A percentile compares a stretch with the other conserved stretches of the same genome.
Conservation (phyloP, 129 eudicot species). For the Saposhnikovia divaricata region DNA sequence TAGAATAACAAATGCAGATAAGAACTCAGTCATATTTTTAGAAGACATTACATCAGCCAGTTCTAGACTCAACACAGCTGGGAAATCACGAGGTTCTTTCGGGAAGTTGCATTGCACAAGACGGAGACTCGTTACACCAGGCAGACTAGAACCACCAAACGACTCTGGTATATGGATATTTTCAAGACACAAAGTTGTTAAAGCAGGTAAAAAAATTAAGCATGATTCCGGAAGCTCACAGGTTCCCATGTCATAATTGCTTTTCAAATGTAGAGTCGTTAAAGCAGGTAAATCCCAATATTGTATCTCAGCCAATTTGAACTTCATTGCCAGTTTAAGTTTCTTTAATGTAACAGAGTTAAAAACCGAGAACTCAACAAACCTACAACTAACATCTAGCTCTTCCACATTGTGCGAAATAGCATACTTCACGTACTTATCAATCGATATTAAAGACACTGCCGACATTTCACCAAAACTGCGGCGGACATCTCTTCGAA, state of each 20-base stretch:
- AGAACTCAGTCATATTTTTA: background rate
- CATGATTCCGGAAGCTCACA: background rate
- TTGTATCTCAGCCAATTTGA: background rate
- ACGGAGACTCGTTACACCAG: too few relatives aligned
- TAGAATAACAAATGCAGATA: background rate
- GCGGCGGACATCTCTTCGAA: too few relatives aligned
- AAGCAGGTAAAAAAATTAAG: background rate
- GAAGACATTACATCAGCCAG: background rate
- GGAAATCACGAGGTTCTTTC: background rate
- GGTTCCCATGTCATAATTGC: background rate
- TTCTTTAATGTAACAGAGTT: background rate
- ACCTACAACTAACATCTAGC: background rate
- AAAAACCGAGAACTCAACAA: too few relatives aligned
- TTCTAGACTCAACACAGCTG: background rate
- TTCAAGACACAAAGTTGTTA: background rate
- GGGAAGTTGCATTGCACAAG: background rate
- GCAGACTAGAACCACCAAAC: background rate
- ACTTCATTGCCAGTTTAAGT: background rate
- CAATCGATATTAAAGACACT: too few relatives aligned
- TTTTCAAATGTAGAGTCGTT: background rate
- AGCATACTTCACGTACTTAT: background rate
- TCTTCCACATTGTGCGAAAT: background rate
- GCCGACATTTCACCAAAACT: too few relatives aligned
- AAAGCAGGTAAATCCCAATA: background rate
- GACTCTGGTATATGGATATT: background rate